Evolutionary conservation across 176 grass and related monocot genomes (phyloP), one percentile per base, ranked within the genome.

Genomic region (Canna indica): DNA sequence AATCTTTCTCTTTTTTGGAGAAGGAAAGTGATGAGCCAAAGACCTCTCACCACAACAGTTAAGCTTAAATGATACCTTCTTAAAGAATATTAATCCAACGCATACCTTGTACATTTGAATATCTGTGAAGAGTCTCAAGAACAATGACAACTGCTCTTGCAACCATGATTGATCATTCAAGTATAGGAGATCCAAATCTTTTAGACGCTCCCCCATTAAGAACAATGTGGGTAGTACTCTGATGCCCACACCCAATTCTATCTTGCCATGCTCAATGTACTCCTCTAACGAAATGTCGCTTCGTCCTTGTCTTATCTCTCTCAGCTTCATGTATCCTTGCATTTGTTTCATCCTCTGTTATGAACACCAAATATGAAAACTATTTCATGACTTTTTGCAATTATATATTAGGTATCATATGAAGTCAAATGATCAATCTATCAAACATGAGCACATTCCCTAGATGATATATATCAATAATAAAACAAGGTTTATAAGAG

Each of bases 291-390:
- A 48, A 7, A n/a, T 14, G 22, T 4, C 20, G 3, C 14, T 7
- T 33, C 25, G 4, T 33, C 27, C 47, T 3, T 20, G 24, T 61
- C 30, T 53, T 72, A 18, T 28, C 48, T 70, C 76, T 41, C 76
- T 60, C 20, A 13, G 61, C 26, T 79, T 72, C 77, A 79, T 72
- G 36, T 79, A 72, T 33, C 41, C 32, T n/a, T 72, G 15, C 27
- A 79, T 63, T 56, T 79, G 77, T 35, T 64, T 79, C 46, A 13
- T 26, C 33, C 77, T 79, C 77, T 73, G 53, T 31, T 61, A n/a
- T n/a, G n/a, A n/a, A n/a, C n/a, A n/a, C n/a, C n/a, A n/a, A n/a
- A n/a, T n/a, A n/a, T n/a, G n/a, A n/a, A n/a, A n/a, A n/a, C n/a
- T n/a, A n/a, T n/a, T n/a, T n/a, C n/a, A n/a, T n/a, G n/a, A n/a